Evolutionary conservation across 306 rosid species (phyloP).

Genomic region (Rosa chinensis): DNA sequence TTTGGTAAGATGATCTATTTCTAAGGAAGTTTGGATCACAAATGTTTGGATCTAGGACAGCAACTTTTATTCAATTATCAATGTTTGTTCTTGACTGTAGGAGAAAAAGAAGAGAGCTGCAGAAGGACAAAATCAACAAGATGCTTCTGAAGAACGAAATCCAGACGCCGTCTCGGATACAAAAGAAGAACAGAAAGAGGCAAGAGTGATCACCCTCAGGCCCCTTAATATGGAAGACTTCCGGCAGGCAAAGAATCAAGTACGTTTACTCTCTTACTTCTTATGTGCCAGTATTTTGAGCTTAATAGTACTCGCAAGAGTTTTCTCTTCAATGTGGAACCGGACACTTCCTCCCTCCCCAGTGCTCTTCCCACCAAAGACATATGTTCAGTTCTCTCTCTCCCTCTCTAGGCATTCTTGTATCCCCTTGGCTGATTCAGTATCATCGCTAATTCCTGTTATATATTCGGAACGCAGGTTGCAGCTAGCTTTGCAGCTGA

Average conservation of each 20-base stretch:
- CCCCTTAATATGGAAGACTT: constrained; percentile 83
- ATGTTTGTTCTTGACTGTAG: constrained; percentile 22
- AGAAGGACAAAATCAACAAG: constrained; percentile 22
- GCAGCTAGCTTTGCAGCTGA: constrained; percentile 89
- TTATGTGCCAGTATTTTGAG: neutral
- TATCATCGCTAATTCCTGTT: constrained; percentile 12
- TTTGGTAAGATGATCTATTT: constrained; percentile 40
- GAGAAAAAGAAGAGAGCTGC: constrained; percentile 60
- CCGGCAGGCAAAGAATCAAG: constrained; percentile 81
- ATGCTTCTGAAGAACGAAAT: constrained; percentile 19
- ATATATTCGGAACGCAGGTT: constrained; percentile 45
- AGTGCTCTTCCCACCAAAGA: neutral
- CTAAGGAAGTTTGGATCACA: neutral
- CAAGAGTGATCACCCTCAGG: constrained; percentile 71
- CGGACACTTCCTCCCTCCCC: neutral
- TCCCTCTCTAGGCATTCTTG: neutral
- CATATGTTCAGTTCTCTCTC: neutral
- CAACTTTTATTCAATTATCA: constrained; percentile 15
- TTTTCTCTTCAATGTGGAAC: neutral
- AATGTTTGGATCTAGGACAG: neutral
- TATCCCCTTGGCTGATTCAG: neutral
- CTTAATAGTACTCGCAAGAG: neutral
- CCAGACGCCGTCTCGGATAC: constrained; percentile 30
- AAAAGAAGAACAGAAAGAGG: constrained; percentile 35
- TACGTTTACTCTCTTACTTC: constrained; percentile 1